Evolutionary conservation across 2,329 filamentous ascomycete genomes (phyloP).

Genomic region (Phialophora tarda): DNA sequence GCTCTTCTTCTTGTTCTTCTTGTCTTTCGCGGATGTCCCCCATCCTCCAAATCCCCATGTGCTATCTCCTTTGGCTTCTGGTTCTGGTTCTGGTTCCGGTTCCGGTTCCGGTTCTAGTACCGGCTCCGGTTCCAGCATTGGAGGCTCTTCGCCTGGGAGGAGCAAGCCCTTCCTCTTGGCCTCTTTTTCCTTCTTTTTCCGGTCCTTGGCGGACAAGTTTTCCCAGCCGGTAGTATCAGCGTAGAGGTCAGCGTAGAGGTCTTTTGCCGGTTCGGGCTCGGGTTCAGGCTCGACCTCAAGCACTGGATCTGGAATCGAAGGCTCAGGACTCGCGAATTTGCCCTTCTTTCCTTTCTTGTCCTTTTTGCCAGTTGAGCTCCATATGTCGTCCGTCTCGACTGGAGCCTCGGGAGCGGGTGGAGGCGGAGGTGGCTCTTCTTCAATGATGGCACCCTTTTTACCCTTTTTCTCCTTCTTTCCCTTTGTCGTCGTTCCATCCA

Average conservation of each 20-base stretch:
- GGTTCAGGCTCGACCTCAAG: slow-evolving; percentile 41
- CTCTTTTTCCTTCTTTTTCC: slow-evolving; percentile 55
- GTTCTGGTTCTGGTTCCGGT: slow-evolving; percentile 37
- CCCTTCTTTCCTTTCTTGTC: slow-evolving; percentile 40
- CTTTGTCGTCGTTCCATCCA: slow-evolving; percentile 36
- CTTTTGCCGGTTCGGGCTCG: slow-evolving; percentile 37
- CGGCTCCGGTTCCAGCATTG: slow-evolving; percentile 11
- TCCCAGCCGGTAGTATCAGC: slow-evolving; percentile 43
- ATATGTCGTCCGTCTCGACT: slow-evolving; percentile 39
- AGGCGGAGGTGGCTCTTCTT: slow-evolving; percentile 34
- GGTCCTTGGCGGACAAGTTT: slow-evolving; percentile 39
- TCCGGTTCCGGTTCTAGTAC: slow-evolving; percentile 2
- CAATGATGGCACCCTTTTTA: slow-evolving; percentile 35
- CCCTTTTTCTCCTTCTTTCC: slow-evolving; percentile 40
- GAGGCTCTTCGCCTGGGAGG: slow-evolving; percentile 41
- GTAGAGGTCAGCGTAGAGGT: slow-evolving; percentile 25
- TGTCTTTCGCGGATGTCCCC: slow-evolving; percentile 46
- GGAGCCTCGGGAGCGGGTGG: slow-evolving; percentile 35
- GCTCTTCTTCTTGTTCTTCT: slow-evolving; percentile 48
- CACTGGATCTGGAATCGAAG: slow-evolving; percentile 39
- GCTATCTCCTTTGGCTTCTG: slow-evolving; percentile 42
- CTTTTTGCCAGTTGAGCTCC: slow-evolving; percentile 36
- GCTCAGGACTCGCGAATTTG: slow-evolving; percentile 39
- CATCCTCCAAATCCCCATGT: slow-evolving; percentile 43
- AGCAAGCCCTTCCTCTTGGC: slow-evolving; percentile 44